Conservation (phyloP, 768 basidiomycete species). For the Xerocomus spinulosus region DNA sequence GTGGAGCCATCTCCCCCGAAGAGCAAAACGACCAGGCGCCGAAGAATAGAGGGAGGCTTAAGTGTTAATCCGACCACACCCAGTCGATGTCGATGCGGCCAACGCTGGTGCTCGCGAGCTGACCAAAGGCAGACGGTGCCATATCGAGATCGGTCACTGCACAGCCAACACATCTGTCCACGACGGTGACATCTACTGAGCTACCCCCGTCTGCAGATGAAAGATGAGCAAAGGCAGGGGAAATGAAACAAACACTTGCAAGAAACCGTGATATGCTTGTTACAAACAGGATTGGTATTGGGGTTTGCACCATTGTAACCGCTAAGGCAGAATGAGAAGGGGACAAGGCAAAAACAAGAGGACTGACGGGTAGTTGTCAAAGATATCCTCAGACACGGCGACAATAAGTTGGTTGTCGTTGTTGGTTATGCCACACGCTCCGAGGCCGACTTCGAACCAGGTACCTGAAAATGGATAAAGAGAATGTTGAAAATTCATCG, state of each 20-base stretch:
- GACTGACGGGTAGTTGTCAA: constrained; percentile 34
- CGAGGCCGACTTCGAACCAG: constrained; percentile 33
- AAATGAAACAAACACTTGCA: constrained; percentile 41
- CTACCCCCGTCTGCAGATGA: constrained; percentile 47
- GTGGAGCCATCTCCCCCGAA: constrained; percentile 25
- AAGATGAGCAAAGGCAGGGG: constrained; percentile 6
- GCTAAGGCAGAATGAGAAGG: constrained; percentile 30
- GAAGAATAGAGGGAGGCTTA: constrained; percentile 1
- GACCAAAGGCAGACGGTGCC: constrained; percentile 51
- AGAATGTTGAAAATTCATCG: too few relatives aligned
- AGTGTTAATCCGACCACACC: constrained; percentile 35
- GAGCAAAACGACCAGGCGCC: constrained; percentile 22
- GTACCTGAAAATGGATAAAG: constrained; percentile 24
- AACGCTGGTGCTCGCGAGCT: constrained; percentile 38
- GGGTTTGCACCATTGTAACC: constrained; percentile 57
- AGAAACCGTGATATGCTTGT: constrained; percentile 35
- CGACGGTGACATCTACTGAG: constrained; percentile 43
- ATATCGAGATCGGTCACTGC: constrained; percentile 52
- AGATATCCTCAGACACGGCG: constrained; percentile 34
- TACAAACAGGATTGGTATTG: constrained; percentile 73
- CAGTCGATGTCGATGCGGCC: constrained; percentile 58
- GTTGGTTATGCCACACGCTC: constrained; percentile 39
- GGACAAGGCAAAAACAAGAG: neutral
- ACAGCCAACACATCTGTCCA: constrained; percentile 65
- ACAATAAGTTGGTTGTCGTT: constrained; percentile 27